A percentile compares a stretch with the other conserved stretches of the same genome.
Conservation (phyloP, 371 early-diverging fungal species). For the Mucor irregularis region DNA sequence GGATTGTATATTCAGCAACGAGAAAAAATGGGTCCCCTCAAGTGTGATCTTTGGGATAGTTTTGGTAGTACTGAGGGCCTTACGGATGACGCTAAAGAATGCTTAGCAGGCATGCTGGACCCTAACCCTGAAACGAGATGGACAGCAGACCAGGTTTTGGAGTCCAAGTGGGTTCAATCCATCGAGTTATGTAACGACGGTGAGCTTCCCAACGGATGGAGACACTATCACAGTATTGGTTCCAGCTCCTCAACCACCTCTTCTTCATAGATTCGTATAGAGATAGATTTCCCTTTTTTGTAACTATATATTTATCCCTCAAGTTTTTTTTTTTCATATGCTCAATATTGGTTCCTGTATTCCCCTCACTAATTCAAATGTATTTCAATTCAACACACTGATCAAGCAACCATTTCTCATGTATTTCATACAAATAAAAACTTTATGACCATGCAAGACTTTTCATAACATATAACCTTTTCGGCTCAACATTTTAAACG, state of each 20-base stretch:
- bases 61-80: background rate
- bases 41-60: conserved; percentile 28
- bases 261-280: too few species aligned
- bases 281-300: too few species aligned
- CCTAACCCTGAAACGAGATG: conserved; percentile 49
- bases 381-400: too few species aligned
- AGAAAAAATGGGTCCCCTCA: background rate
- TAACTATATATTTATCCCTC: background rate
- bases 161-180: conserved; percentile 44
- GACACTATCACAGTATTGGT: conserved; percentile 36
- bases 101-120: conserved; percentile 50
- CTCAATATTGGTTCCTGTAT: too few species aligned
- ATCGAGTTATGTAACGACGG: conserved; percentile 50
- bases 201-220: conserved; percentile 39
- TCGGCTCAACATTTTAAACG: too few species aligned
- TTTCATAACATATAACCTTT: too few species aligned
- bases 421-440: too few species aligned
- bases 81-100: conserved; percentile 26
- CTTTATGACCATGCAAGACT: too few species aligned
- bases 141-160: conserved; percentile 44
- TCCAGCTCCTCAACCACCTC: too few species aligned
- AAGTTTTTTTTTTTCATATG: too few species aligned
- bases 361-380: too few species aligned
- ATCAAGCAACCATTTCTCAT: too few species aligned
- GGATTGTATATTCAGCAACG: conserved; percentile 31